Evolutionary conservation across 2,329 filamentous ascomycete species (phyloP), one percentile per base, ranked within the genome.

Genomic region (Trichoderma citrinoviride): DNA sequence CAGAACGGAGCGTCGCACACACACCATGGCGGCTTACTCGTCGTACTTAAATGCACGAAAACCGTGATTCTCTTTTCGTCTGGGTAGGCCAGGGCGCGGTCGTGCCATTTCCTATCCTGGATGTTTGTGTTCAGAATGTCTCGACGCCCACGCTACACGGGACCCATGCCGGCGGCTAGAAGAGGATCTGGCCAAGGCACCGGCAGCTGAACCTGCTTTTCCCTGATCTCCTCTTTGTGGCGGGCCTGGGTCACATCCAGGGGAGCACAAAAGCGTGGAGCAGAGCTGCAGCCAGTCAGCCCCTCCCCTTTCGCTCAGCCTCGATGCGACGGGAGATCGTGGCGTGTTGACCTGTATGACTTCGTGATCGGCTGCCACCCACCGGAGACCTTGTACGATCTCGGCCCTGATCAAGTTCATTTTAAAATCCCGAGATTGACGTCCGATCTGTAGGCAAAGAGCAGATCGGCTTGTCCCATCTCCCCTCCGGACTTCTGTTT

Each of bases 21-120:
- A 61, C 57, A 61, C 14, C n/a, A 61, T 52, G n/a, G 37, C 23
- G 23, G 46, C 57, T 52, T 33, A 33, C 33, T 44, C 37, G 57
- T 43, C 21, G 37, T 29, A 52, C 41, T 52, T 61, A 33, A 23
- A 57, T 33, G n/a, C 33, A 61, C 47, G 37, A 27, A 53, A 61
- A 61, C n/a, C 12, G 15, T 15, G 19, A n/a, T 5, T 46, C 15
- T 23, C 21, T n/a, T 44, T 56, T 17, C 40, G 56, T 41, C 56
- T 19, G 27, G 44, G 44, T 44, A 47, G 17, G 47, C 46, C 25
- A 21, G n/a, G 17, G n/a, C 17, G 14, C 37, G 14, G 25, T 41
- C 25, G 54, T 23, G 8, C 6, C n/a, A 44, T 14, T 41, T 61
- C 46, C 57, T 43, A 14, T 43, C 29, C 17, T 19, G 54, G 54